Base-by-base conservation (phyloP, 208 protist species). In the Wallacemonas rigidus region DNA sequence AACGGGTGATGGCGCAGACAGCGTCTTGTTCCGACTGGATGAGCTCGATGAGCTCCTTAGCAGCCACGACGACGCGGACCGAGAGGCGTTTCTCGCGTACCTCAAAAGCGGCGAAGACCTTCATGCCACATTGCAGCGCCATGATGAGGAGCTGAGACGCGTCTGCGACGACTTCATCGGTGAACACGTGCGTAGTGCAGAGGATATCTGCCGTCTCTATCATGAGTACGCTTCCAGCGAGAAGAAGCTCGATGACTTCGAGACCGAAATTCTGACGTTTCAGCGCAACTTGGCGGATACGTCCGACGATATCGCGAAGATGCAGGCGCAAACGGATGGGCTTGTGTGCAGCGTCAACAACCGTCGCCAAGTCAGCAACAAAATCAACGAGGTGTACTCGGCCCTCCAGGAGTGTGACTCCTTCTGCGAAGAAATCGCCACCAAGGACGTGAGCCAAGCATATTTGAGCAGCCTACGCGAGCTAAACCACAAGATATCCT, bases 261-360 rank as follows among this genome's bases (percentile, higher is more conserved):
- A 96, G 54, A 83, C 82, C 36, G 85, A 91, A 62, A 96, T 96
- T 76, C 70, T 96, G n/a, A 71, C 75, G 8, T 93, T 94, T 73
- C 89, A 93, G 80, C 82, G 83, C 47, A 81, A 82, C 51, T 72
- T 96, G 6, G 83, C 88, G n/a, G 86, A 88, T 41, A 88, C 83
- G 2, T 80, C 91, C 6, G 88, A 90, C 38, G 88, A 93, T 51
- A 92, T 96, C 44, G 89, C 89, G 2, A 77, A 81, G 38, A 94
- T 96, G 91, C 89, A 94, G 74, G 75, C 88, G 57, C 89, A 92
- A 69, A 94, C 87, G 0, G 85, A 90, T 50, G 67, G 50, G 6
- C 71, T 96, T 54, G 81, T 90, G 39, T 88, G 82, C 41, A 86
- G 84, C 71, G 85, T 96, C 36, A 80, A 82, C 71, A 87, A 94